Evolutionary conservation across 805 yeast genomes (phyloP), one percentile per base, ranked within the genome.

Genomic region (Lachancea sp.): DNA sequence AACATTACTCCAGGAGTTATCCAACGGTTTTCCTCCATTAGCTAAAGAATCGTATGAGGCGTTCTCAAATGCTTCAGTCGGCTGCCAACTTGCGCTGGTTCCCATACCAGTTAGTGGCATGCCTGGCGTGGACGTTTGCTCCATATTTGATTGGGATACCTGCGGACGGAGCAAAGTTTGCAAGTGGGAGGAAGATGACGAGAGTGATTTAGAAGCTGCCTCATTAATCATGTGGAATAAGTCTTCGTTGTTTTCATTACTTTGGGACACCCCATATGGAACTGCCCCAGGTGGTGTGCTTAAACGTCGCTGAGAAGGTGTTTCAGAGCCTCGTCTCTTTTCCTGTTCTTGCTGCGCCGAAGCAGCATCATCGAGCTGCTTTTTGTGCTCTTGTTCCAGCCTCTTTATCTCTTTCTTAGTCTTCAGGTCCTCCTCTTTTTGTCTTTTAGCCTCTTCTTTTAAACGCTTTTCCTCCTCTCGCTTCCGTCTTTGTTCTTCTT

Each of bases 401-500:
- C 66, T 70, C 50, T 50, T 62, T 35, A 47, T 56, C 61, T 47
- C 54, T 54, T 38, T 36, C 43, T 42, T 42, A 38, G 44, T 46
- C 47, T 45, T 55, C 49, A 41, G 50, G 52, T 43, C 54, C 49
- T 35, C 55, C 52, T 55, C 52, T 55, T 52, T 45, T 47, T 46
- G 46, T 49, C 54, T 52, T 45, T 51, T 48, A 47, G 50, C 50
- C 40, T 50, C 54, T 51, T 56, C 63, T 50, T 44, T 57, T 45
- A 48, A 49, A 51, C 50, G 63, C 56, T 45, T 55, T 58, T 72
- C 67, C 40, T 60, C 67, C 42, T 61, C 67, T 40, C 58, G 58
- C 49, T 59, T 61, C 30, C 62, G 60, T 50, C 60, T 67, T 59
- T 47, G 61, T 58, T 74, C 68, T 40, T 63, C 68, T 43, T 54